Evolutionary conservation across 352 stramenopile genomes (phyloP).

Genomic region (Globisporangium apiculatum): DNA sequence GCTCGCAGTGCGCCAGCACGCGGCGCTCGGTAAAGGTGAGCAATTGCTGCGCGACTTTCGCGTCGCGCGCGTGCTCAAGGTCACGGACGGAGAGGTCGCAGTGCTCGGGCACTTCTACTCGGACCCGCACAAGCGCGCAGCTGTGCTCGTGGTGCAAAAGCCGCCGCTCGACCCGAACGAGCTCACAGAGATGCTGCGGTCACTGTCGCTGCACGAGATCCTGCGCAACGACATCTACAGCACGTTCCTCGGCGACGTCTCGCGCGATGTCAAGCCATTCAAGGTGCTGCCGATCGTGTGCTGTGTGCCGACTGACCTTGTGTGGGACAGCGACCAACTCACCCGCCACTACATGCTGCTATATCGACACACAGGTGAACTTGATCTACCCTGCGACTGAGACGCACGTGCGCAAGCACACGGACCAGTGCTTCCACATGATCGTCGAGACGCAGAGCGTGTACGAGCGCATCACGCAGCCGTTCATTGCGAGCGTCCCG

Average conservation of each 20-base stretch:
- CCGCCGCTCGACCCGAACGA: slow-evolving; percentile 41
- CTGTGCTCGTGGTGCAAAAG: slow-evolving; percentile 65
- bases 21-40: slow-evolving; percentile 17
- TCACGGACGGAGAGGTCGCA: slow-evolving; percentile 53
- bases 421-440: slow-evolving; percentile 78
- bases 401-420: slow-evolving; percentile 76
- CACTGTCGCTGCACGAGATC: slow-evolving; percentile 62
- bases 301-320: not conserved
- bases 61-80: slow-evolving; percentile 59
- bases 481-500: slow-evolving; percentile 73
- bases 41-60: slow-evolving; percentile 51
- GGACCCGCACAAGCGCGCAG: slow-evolving; percentile 49
- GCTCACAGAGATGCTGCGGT: slow-evolving; percentile 33
- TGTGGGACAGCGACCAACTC: too few species aligned
- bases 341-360: too few species aligned
- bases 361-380: slow-evolving; percentile 37
- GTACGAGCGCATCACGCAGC: slow-evolving; percentile 68
- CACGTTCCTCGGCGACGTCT: slow-evolving; percentile 62
- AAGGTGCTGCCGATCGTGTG: slow-evolving; percentile 29
- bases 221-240: slow-evolving; percentile 83
- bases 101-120: slow-evolving; percentile 63
- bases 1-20: slow-evolving; percentile 24
- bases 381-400: slow-evolving; percentile 80
- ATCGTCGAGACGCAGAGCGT: slow-evolving; percentile 71
- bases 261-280: slow-evolving; percentile 59